These are phyloP conservation scores for Paraconiothyrium brasiliense DNA, from an alignment of 2,329 filamentous ascomycete species.

Conservation along the genomic window DNA sequence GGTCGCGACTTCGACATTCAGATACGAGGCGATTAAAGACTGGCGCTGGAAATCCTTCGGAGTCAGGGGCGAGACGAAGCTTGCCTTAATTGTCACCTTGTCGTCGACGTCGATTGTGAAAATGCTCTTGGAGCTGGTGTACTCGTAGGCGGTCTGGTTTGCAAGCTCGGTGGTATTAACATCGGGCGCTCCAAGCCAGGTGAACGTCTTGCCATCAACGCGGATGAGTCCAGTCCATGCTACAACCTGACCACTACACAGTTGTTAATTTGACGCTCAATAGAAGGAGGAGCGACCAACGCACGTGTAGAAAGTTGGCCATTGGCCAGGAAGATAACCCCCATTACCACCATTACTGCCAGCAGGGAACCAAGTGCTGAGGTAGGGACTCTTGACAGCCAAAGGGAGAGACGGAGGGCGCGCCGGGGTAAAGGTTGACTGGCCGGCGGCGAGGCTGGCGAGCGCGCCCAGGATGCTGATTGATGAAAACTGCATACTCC, in stretches of 20 bases:
- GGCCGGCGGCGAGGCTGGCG: slow-evolving; percentile 17
- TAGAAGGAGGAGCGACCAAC: slow-evolving; percentile 36
- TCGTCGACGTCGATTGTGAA: slow-evolving; percentile 73
- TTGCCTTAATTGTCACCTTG: slow-evolving; percentile 71
- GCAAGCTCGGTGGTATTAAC: slow-evolving; percentile 52
- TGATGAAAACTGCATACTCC: slow-evolving; percentile 32
- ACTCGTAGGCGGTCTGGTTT: slow-evolving; percentile 71
- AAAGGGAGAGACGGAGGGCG: slow-evolving; percentile 75
- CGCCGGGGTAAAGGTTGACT: slow-evolving; percentile 69
- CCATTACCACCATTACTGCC: slow-evolving; percentile 70
- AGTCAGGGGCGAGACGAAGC: slow-evolving; percentile 75
- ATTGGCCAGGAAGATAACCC: slow-evolving; percentile 73
- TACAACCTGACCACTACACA: slow-evolving; percentile 60
- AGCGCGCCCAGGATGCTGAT: slow-evolving; percentile 30
- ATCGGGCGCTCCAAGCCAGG: slow-evolving; percentile 60
- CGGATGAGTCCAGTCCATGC: slow-evolving; percentile 76
- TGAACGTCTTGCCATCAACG: slow-evolving; percentile 62
- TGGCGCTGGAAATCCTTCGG: slow-evolving; percentile 72
- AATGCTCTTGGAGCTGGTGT: slow-evolving; percentile 76
- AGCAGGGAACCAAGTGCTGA: slow-evolving; percentile 74
- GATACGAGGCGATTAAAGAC: slow-evolving; percentile 75
- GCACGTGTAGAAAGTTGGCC: slow-evolving; percentile 75
- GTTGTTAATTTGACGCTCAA: slow-evolving; percentile 35
- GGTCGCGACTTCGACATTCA: slow-evolving; percentile 70
- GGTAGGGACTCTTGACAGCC: slow-evolving; percentile 78